These are phyloP conservation scores for Phlyctochytrium arcticum DNA, from an alignment of 192 early-diverging fungal genomes.

Conservation along the genomic window DNA sequence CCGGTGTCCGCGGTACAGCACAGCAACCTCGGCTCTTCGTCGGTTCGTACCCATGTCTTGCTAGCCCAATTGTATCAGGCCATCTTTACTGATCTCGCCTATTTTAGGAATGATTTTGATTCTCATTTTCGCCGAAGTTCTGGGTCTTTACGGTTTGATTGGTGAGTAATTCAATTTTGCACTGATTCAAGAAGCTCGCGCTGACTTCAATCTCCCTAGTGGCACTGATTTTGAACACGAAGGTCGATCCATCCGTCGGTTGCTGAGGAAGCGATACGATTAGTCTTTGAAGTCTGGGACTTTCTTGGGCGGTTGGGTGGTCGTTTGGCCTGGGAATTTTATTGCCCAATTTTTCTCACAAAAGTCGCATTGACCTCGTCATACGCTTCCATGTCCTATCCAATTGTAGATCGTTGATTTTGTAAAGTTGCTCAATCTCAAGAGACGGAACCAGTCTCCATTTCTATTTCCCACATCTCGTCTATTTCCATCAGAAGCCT, in stretches of 20 bases:
- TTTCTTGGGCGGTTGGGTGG: too few species aligned
- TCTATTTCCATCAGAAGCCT: constrained; percentile 4
- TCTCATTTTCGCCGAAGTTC: constrained; percentile 99
- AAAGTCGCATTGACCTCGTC: too few species aligned
- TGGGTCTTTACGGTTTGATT: constrained; percentile 94
- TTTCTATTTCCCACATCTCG: constrained; percentile 5
- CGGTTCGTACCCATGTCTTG: constrained; percentile 57
- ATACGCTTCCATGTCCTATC: too few species aligned
- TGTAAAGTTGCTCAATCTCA: too few species aligned
- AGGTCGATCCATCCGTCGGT: constrained; percentile 44
- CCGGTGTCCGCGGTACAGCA: constrained; percentile 85
- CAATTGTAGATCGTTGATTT: too few species aligned
- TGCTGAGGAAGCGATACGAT: too few species aligned
- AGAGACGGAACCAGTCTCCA: not conserved
- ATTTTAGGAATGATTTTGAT: constrained; percentile 67
- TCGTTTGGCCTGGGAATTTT: too few species aligned
- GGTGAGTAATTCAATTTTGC: constrained; percentile 23
- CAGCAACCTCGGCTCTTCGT: constrained; percentile 90
- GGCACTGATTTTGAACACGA: constrained; percentile 96
- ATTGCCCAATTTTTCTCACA: too few species aligned
- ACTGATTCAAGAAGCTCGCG: not conserved
- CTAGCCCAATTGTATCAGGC: too few species aligned
- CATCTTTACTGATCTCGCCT: too few species aligned
- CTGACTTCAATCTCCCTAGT: constrained; percentile 41
- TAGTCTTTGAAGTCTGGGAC: too few species aligned